A percentile compares a stretch with the other conserved stretches of the same genome.
These are phyloP conservation scores for Pythium grandisporangium DNA, from an alignment of 352 stramenopile species.

Conservation along the genomic window DNA sequence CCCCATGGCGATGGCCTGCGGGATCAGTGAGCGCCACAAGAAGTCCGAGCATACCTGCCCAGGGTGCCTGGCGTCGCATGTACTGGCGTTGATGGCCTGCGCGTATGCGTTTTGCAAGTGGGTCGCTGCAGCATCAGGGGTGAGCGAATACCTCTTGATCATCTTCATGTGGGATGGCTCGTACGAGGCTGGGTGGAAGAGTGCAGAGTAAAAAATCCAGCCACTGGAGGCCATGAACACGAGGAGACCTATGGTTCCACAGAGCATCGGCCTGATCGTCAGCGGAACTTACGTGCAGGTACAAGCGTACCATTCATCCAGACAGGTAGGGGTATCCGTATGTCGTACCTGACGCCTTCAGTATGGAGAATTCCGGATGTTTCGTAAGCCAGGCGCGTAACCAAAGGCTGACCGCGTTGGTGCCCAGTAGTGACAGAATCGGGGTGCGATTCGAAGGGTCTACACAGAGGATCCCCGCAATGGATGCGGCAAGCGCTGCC, in stretches of 20 bases:
- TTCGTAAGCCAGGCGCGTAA: slow-evolving; percentile 16
- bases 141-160: slow-evolving; percentile 52
- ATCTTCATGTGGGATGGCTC: slow-evolving; percentile 38
- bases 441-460: slow-evolving; percentile 25
- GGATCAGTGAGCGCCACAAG: slow-evolving; percentile 25
- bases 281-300: too few relatives aligned
- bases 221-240: slow-evolving; percentile 37
- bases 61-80: slow-evolving; percentile 34
- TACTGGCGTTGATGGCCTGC: slow-evolving; percentile 31
- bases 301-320: too few relatives aligned
- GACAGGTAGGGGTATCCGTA: too few relatives aligned
- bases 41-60: slow-evolving; percentile 31
- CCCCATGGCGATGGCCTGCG: slow-evolving; percentile 20
- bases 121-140: slow-evolving; percentile 18
- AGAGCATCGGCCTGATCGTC: too few relatives aligned
- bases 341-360: slow-evolving; percentile 23
- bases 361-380: slow-evolving; percentile 18
- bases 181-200: slow-evolving; percentile 56
- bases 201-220: slow-evolving; percentile 53
- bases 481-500: slow-evolving; percentile 22
- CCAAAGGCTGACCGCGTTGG: slow-evolving; percentile 28
- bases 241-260: slow-evolving; percentile 26
- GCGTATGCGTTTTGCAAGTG: slow-evolving; percentile 29
- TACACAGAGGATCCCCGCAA: slow-evolving; percentile 21
- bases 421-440: slow-evolving; percentile 41